These are phyloP conservation scores for Tuber aestivum DNA, from an alignment of 495 filamentous ascomycete genomes.

Conservation along the genomic window DNA sequence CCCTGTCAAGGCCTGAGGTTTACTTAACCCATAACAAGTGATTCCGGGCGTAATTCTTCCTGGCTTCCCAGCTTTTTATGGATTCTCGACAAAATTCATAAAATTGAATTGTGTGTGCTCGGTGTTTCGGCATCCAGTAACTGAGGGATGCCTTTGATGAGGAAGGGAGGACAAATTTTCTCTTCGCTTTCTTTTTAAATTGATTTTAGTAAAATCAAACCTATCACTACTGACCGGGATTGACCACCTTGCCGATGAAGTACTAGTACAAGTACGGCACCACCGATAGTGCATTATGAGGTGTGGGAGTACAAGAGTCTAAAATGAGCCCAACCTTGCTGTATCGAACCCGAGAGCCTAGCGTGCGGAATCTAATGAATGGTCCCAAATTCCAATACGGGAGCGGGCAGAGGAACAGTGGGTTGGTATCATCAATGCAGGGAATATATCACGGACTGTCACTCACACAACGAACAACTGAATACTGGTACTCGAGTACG, in stretches of 20 bases:
- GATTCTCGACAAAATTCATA: neutral
- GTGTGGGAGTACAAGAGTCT: neutral
- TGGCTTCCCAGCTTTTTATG: neutral
- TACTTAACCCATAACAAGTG: neutral
- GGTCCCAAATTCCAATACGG: neutral
- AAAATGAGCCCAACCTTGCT: neutral
- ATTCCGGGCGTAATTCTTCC: neutral
- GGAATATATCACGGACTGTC: neutral
- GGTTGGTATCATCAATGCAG: neutral
- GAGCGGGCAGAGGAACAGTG: neutral
- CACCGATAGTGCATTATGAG: neutral
- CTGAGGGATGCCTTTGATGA: neutral
- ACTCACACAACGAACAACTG: neutral
- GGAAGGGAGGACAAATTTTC: neutral
- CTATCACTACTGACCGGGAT: neutral
- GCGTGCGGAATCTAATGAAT: constrained; percentile 1
- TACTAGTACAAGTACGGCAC: too few species aligned
- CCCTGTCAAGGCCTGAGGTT: neutral
- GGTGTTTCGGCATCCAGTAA: neutral
- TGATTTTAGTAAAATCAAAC: neutral
- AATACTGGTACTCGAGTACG: too few species aligned
- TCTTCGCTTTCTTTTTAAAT: neutral
- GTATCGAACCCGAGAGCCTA: neutral
- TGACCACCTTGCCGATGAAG: neutral
- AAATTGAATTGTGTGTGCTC: neutral